These are phyloP conservation scores for Hypocrella siamensis DNA, from an alignment of 2,329 filamentous ascomycete species.

Conservation along the genomic window DNA sequence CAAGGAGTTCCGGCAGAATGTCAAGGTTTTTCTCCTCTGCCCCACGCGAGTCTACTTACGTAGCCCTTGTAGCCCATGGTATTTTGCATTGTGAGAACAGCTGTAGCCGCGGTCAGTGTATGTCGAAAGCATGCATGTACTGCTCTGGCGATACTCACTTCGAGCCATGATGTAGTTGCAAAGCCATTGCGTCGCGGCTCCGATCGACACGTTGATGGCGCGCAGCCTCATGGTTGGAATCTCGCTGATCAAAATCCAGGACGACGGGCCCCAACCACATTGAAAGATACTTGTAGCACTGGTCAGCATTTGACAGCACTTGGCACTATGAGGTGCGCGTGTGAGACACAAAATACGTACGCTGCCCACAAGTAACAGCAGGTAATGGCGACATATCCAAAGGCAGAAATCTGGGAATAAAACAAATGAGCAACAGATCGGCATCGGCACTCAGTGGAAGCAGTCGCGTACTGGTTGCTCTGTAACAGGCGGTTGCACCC, in stretches of 20 bases:
- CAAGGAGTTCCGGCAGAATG: too few relatives aligned
- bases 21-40: too few relatives aligned
- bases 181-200: constrained; percentile 54
- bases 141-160: constrained; percentile 18
- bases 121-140: too few relatives aligned
- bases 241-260: constrained; percentile 56
- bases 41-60: constrained; percentile 12
- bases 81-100: constrained; percentile 52
- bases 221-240: constrained; percentile 53
- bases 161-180: constrained; percentile 61
- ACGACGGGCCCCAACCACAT: constrained; percentile 54
- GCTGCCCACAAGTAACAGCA: constrained; percentile 59
- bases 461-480: constrained; percentile 24
- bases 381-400: constrained; percentile 54
- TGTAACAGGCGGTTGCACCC: constrained; percentile 39
- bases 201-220: constrained; percentile 51
- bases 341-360: constrained; percentile 10
- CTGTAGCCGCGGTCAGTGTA: constrained; percentile 9
- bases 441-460: background rate
- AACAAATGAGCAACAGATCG: too few relatives aligned
- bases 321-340: background rate
- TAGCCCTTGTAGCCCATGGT: constrained; percentile 27
- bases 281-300: constrained; percentile 41
- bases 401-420: constrained; percentile 33
- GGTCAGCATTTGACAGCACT: constrained; percentile 6